phyloP scores from a whole-genome alignment of 2,329 filamentous ascomycete genomes.

The Hymenoscyphus scutula region DNA sequence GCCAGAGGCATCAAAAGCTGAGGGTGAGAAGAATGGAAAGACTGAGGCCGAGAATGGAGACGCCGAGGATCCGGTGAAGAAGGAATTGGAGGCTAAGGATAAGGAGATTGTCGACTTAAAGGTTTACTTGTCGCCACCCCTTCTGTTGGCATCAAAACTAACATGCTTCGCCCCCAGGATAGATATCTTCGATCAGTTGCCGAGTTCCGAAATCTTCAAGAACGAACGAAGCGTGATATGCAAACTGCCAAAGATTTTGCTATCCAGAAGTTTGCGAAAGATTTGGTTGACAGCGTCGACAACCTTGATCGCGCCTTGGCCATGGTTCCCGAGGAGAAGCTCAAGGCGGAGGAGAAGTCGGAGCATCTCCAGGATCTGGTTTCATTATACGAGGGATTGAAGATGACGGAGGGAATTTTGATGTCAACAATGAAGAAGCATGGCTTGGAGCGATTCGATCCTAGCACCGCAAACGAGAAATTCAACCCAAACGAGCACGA shows the following conservation, averaged over 20 bases:
- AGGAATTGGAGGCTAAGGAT: conserved; percentile 69
- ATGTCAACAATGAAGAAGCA: conserved; percentile 90
- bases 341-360: conserved; percentile 51
- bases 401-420: conserved; percentile 91
- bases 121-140: conserved; percentile 33
- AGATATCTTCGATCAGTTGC: conserved; percentile 91
- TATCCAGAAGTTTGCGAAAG: conserved; percentile 89
- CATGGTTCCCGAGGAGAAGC: conserved; percentile 73
- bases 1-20: conserved; percentile 44
- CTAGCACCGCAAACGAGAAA: conserved; percentile 67
- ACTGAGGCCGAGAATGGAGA: conserved; percentile 38
- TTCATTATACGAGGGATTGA: conserved; percentile 82
- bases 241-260: conserved; percentile 87
- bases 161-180: conserved; percentile 57
- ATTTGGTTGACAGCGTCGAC: conserved; percentile 92
- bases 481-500: conserved; percentile 98
- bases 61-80: conserved; percentile 49
- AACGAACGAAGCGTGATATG: conserved; percentile 87
- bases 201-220: conserved; percentile 97
- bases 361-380: conserved; percentile 68
- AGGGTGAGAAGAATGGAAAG: conserved; percentile 35
- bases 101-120: conserved; percentile 79
- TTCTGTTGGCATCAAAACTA: conserved; percentile 2
- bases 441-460: conserved; percentile 85
- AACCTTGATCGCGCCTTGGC: conserved; percentile 91